Evolutionary conservation across 140 eudicot genomes (phyloP).

Genomic region (Oenanthe javanica): DNA sequence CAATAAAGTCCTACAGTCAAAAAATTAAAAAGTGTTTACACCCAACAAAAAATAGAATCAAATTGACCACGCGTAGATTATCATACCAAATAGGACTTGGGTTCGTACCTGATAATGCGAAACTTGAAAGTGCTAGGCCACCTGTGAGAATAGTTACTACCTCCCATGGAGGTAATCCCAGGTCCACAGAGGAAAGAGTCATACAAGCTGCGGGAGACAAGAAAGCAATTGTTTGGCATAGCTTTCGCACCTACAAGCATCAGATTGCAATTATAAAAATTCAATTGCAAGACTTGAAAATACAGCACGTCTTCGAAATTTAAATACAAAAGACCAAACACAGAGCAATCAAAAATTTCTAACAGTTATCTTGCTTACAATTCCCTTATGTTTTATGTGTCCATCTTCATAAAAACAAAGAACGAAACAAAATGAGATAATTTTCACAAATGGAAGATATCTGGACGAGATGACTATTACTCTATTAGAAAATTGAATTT

Average conservation of each 20-base stretch:
- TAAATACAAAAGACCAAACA: not conserved
- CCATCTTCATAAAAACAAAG: not conserved
- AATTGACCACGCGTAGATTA: not conserved
- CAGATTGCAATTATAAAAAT: constrained; percentile 3
- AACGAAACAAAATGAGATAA: not conserved
- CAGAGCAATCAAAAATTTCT: not conserved
- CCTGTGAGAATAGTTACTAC: constrained; percentile 67
- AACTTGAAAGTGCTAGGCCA: constrained; percentile 90
- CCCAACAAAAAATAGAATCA: constrained; percentile 3
- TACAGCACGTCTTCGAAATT: not conserved
- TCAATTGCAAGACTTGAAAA: not conserved
- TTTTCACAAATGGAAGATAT: not conserved
- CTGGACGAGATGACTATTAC: constrained; percentile 17
- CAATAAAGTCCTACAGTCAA: constrained; percentile 74
- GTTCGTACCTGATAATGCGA: constrained; percentile 78
- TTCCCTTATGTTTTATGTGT: not conserved
- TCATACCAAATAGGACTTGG: not conserved
- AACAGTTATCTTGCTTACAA: not conserved
- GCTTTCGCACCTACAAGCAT: constrained; percentile 65
- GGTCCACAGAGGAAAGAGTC: constrained; percentile 71
- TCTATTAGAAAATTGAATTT: not conserved
- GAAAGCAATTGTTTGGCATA: constrained; percentile 92
- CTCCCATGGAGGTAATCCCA: constrained; percentile 93
- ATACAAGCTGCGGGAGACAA: constrained; percentile 94
- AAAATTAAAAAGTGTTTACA: constrained; percentile 16